phyloP scores from a whole-genome alignment of 441 rosid species.

The Adansonia grandidieri region DNA sequence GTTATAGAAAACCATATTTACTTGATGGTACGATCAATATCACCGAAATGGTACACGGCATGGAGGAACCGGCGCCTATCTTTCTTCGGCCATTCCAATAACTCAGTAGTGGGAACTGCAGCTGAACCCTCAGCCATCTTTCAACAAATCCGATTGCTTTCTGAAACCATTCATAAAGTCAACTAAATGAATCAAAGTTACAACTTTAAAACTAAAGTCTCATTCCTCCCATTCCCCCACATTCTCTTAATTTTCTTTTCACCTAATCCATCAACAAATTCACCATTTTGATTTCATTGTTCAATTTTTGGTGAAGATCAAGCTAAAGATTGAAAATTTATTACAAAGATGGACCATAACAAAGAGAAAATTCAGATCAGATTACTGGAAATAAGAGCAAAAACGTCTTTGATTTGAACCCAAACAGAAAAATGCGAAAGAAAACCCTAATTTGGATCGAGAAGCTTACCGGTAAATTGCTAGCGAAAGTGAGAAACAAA shows the following conservation, averaged over 20 bases:
- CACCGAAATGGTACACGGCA: slow-evolving; percentile 91
- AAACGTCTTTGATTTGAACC: not conserved
- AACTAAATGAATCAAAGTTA: not conserved
- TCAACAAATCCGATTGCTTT: slow-evolving; percentile 10
- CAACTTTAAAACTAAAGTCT: not conserved
- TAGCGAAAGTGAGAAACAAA: not conserved
- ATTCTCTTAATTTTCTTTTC: not conserved
- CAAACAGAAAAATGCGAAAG: not conserved
- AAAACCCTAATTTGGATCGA: slow-evolving; percentile 4
- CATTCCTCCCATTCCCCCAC: not conserved
- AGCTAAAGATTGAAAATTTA: not conserved
- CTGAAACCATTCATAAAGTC: not conserved
- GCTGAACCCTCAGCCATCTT: slow-evolving; percentile 60
- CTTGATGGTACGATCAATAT: slow-evolving; percentile 90
- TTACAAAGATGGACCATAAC: not conserved
- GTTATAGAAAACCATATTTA: slow-evolving; percentile 43
- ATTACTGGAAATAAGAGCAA: not conserved
- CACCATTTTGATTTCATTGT: not conserved
- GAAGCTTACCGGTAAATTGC: slow-evolving; percentile 3
- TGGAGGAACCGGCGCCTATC: slow-evolving; percentile 88
- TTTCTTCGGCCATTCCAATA: slow-evolving; percentile 88
- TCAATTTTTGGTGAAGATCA: not conserved
- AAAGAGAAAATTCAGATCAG: not conserved
- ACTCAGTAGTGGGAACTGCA: slow-evolving; percentile 52
- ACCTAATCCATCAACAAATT: not conserved